Conservation (phyloP, 2,329 filamentous ascomycete genomes). For the Clonostachys solani region DNA sequence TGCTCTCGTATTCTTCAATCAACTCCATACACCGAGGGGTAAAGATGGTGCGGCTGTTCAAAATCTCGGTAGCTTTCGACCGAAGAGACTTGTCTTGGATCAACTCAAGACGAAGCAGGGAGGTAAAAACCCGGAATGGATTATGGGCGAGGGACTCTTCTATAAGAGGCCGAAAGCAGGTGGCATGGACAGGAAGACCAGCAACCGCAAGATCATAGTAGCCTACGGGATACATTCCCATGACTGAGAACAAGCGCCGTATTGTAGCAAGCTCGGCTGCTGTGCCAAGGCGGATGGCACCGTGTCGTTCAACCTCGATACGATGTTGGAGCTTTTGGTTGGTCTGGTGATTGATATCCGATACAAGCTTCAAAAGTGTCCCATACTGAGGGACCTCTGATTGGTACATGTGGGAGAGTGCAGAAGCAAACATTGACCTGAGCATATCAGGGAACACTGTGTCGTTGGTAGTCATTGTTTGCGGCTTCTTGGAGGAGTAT, state of each 20-base stretch:
- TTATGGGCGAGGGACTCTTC: constrained; percentile 25
- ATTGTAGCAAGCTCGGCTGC: constrained; percentile 34
- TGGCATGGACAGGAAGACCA: constrained; percentile 45
- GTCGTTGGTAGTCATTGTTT: too few relatives aligned
- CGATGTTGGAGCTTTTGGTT: not conserved
- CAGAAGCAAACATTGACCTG: too few relatives aligned
- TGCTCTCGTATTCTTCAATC: too few relatives aligned
- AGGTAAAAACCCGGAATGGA: constrained; percentile 35
- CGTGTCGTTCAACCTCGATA: constrained; percentile 27
- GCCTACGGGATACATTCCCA: constrained; percentile 44
- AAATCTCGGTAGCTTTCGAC: constrained; percentile 21
- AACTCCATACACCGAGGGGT: constrained; percentile 5
- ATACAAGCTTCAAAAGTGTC: too few relatives aligned
- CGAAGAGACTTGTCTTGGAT: constrained; percentile 22
- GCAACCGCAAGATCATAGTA: constrained; percentile 46
- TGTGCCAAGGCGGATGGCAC: constrained; percentile 44
- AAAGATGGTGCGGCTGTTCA: constrained; percentile 35
- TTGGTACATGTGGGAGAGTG: too few relatives aligned
- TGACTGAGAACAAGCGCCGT: constrained; percentile 36
- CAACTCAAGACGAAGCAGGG: constrained; percentile 32
- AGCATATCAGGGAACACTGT: too few relatives aligned
- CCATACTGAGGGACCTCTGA: too few relatives aligned
- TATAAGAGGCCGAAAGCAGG: constrained; percentile 39
- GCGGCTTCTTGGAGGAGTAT: too few relatives aligned
- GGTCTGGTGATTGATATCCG: too few relatives aligned